Conservation (phyloP, 176 grass and related monocot genomes). For the Hordeum marinum region DNA sequence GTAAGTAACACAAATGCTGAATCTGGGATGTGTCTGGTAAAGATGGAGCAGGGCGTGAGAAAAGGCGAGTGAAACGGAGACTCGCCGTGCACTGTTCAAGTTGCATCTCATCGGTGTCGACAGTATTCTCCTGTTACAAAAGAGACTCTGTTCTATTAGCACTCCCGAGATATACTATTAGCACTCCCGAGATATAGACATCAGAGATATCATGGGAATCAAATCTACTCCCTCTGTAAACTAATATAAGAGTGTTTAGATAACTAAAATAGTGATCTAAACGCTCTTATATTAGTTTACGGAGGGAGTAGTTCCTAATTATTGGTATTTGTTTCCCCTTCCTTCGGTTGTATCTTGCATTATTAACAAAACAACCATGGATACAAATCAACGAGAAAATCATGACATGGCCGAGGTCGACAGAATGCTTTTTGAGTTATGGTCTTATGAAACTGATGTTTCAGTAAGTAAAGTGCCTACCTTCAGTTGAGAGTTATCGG, state of each 20-base stretch:
- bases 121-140: not conserved
- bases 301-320: not conserved
- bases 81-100: not conserved
- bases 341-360: not conserved
- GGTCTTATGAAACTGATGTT: not conserved
- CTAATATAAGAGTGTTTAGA: too few relatives aligned
- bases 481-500: constrained; percentile 34
- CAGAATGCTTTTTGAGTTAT: not conserved
- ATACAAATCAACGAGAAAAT: not conserved
- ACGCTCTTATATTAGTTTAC: too few relatives aligned
- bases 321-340: not conserved
- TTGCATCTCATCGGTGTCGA: not conserved
- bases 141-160: not conserved
- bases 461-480: constrained; percentile 3
- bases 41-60: not conserved
- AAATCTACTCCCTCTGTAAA: too few relatives aligned
- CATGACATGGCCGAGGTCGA: too few relatives aligned
- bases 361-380: not conserved
- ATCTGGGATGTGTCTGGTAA: not conserved
- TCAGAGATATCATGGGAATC: not conserved
- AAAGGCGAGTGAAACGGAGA: not conserved
- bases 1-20: too few relatives aligned
- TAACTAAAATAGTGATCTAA: too few relatives aligned
- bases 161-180: not conserved
- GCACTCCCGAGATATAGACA: not conserved